These are phyloP conservation scores for Cercospora canescens DNA, from an alignment of 2,329 filamentous ascomycete species.

Conservation along the genomic window DNA sequence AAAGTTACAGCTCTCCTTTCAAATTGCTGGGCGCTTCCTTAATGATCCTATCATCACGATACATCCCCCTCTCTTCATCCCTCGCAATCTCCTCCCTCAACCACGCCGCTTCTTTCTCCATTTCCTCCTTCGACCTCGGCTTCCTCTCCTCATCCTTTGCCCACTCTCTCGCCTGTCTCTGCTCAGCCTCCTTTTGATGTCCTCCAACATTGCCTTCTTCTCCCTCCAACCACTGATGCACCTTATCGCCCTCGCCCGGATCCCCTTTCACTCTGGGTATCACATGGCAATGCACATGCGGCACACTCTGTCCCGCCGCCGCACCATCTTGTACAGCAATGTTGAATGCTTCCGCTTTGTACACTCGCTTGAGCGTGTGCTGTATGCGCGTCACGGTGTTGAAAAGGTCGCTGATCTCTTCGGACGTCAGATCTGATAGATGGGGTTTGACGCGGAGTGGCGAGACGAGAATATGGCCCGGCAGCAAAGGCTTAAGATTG, in stretches of 20 bases:
- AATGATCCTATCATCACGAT: slow-evolving; percentile 1
- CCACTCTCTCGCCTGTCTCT: slow-evolving; percentile 53
- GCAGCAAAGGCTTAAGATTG: slow-evolving; percentile 91
- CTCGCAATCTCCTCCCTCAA: slow-evolving; percentile 59
- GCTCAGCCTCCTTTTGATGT: slow-evolving; percentile 60
- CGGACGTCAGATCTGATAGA: slow-evolving; percentile 69
- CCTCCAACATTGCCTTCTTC: slow-evolving; percentile 82
- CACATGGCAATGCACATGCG: slow-evolving; percentile 90
- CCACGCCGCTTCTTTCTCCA: slow-evolving; percentile 74
- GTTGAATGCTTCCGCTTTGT: slow-evolving; percentile 75
- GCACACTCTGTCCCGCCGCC: slow-evolving; percentile 89
- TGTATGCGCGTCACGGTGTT: slow-evolving; percentile 73
- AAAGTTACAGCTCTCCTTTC: background rate
- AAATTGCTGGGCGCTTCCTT: background rate
- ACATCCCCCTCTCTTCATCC: slow-evolving; percentile 32
- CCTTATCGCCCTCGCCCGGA: slow-evolving; percentile 65
- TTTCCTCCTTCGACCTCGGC: slow-evolving; percentile 70
- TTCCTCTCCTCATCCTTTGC: slow-evolving; percentile 67
- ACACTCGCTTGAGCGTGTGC: slow-evolving; percentile 66
- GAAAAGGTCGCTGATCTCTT: slow-evolving; percentile 84
- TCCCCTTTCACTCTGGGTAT: slow-evolving; percentile 70
- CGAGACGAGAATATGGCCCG: slow-evolving; percentile 90
- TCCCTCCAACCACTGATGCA: slow-evolving; percentile 81
- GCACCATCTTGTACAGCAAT: slow-evolving; percentile 92
- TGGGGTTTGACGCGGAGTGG: slow-evolving; percentile 66